These are phyloP conservation scores for Orbilia javanica DNA, from an alignment of 2,329 filamentous ascomycete genomes.

Conservation along the genomic window DNA sequence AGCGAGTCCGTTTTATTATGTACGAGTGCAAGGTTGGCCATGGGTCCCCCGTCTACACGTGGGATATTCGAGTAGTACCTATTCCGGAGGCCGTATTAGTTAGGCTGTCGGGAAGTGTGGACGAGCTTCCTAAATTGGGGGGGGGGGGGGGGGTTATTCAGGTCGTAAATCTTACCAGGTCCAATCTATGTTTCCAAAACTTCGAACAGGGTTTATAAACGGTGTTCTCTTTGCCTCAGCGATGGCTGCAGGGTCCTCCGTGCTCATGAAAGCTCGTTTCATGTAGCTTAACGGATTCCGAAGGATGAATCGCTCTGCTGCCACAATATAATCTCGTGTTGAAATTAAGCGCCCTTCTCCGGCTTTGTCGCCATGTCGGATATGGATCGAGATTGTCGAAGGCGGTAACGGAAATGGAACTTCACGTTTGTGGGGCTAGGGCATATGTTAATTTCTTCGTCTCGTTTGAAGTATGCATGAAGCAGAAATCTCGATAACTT, in stretches of 20 bases:
- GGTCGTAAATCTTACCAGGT: slow-evolving; percentile 42
- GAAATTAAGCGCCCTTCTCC: slow-evolving; percentile 52
- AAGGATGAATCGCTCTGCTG: slow-evolving; percentile 45
- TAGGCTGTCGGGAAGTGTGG: neutral
- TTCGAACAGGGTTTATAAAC: slow-evolving; percentile 38
- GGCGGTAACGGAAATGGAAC: slow-evolving; percentile 46
- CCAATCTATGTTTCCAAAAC: slow-evolving; percentile 49
- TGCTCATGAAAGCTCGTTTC: slow-evolving; percentile 54
- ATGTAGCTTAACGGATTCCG: slow-evolving; percentile 45
- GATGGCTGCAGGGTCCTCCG: slow-evolving; percentile 48
- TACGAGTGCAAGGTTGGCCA: slow-evolving; percentile 33
- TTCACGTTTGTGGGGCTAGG: slow-evolving; percentile 12
- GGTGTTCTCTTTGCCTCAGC: slow-evolving; percentile 35
- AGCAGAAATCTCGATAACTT: slow-evolving; percentile 2
- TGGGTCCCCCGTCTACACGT: slow-evolving; percentile 45
- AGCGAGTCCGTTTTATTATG: slow-evolving; percentile 54
- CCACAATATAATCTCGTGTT: slow-evolving; percentile 51
- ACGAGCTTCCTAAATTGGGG: slow-evolving; percentile 1
- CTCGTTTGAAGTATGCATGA: neutral
- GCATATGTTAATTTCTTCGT: neutral
- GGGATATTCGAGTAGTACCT: slow-evolving; percentile 55
- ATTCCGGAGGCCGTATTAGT: slow-evolving; percentile 9
- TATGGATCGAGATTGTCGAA: slow-evolving; percentile 51
- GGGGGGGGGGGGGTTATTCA: too few relatives aligned
- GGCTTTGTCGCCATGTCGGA: slow-evolving; percentile 52